Base-by-base conservation (phyloP, 305 asterid genomes). In the Lippia alba region DNA sequence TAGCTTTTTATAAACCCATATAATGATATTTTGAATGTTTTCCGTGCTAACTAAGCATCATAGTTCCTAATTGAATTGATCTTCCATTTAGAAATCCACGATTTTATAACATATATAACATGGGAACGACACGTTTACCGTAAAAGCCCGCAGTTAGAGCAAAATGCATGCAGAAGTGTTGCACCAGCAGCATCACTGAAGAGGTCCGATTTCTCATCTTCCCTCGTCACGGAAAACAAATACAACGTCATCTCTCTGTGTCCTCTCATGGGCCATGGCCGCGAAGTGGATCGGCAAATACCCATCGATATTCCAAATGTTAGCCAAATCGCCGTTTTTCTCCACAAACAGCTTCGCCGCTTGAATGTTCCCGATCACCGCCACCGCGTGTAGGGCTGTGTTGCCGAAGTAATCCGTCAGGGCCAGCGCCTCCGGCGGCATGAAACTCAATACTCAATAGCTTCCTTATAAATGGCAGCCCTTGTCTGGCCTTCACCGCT, bases 351-450 rank as follows among this genome's bases (percentile, higher is more conserved):
- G 50, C 72, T 30, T 40, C 41, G 79, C 71, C 4, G 75, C 75
- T 15, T 12, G 57, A 63, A 46, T 20, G 68, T 75, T 33, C 11
- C 79, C 79, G 10, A 67, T 76, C 44, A 55, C 69, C 5, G 80
- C 76, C 64, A 65, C 80, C n/a, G 76, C 76, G 58, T 76, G 80
- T 10, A 76, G 76, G 46, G 72, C 80, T 3, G 80, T 70, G 66
- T 57, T 75, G 55, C 75, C 75, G 39, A 62, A 75, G 62, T 61
- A 75, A 50, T 75, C 79, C 24, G 71, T 62, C 36, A 75, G 59
- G 46, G 60, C 75, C 14, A 75, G 58, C 2, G 72, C 73, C 73
- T 76, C 80, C 18, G 56, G 69, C 51, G 24, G 69, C 76, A 70
- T 76, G 15, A 70, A 48, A 24, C 34, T 44, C 66, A 70, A 3